phyloP scores from a whole-genome alignment of 208 protist species.

The Leptomonas seymouri region DNA sequence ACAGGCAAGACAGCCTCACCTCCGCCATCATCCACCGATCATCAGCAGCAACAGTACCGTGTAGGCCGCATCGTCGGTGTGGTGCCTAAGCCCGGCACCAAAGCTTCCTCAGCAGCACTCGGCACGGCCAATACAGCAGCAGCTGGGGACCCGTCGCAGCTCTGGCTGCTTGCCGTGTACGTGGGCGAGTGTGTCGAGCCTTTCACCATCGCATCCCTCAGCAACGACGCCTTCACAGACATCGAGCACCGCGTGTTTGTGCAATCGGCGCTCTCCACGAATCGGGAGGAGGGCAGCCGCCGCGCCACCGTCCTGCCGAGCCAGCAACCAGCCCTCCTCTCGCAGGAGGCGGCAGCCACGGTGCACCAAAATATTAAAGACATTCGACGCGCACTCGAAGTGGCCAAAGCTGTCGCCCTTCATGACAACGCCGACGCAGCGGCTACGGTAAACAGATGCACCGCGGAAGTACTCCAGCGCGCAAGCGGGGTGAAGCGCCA shows the following conservation, averaged over 20 bases:
- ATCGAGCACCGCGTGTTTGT: slow-evolving; percentile 70
- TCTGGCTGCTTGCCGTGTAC: slow-evolving; percentile 70
- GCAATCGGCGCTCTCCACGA: slow-evolving; percentile 49
- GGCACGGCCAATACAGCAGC: background rate
- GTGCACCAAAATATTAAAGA: slow-evolving; percentile 49
- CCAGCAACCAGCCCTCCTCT: slow-evolving; percentile 35
- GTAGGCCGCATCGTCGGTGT: slow-evolving; percentile 70
- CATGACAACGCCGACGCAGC: background rate
- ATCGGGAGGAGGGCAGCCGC: slow-evolving; percentile 21
- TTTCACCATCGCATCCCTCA: slow-evolving; percentile 48
- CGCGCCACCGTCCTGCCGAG: slow-evolving; percentile 23
- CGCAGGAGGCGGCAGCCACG: slow-evolving; percentile 39
- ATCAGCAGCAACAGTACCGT: slow-evolving; percentile 35
- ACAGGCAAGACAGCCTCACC: background rate
- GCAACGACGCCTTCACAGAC: slow-evolving; percentile 53
- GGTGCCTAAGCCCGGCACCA: slow-evolving; percentile 41
- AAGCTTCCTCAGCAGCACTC: background rate
- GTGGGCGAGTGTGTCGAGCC: slow-evolving; percentile 69
- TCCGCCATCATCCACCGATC: background rate
- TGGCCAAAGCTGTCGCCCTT: background rate
- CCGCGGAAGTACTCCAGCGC: slow-evolving; percentile 1
- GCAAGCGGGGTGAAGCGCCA: slow-evolving; percentile 30
- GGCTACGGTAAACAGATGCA: background rate
- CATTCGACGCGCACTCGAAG: slow-evolving; percentile 42
- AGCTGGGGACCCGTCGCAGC: slow-evolving; percentile 21